Percentiles rank a stretch among this genome's conserved stretches.
phyloP scores from a whole-genome alignment of 768 basidiomycete genomes.

The Suillus subaureus region DNA sequence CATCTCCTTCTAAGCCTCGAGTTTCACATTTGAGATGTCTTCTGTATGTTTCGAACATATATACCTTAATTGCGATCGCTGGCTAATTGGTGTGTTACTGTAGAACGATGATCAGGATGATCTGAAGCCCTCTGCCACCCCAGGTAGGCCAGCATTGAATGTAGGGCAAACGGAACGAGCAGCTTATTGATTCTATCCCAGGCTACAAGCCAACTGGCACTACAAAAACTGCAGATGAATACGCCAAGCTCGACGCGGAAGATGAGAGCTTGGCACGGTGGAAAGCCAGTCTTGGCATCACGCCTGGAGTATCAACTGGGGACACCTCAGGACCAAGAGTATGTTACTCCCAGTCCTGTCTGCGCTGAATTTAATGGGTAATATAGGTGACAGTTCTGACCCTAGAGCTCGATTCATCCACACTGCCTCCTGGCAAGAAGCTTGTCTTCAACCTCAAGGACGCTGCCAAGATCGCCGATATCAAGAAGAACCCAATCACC shows the following conservation, averaged over 20 bases:
- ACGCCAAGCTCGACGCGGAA: constrained; percentile 81
- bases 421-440: constrained; percentile 59
- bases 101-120: constrained; percentile 72
- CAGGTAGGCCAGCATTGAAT: constrained; percentile 46
- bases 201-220: constrained; percentile 71
- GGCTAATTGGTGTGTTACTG: constrained; percentile 11
- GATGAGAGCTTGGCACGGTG: constrained; percentile 94
- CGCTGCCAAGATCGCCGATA: constrained; percentile 41
- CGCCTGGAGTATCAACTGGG: constrained; percentile 45
- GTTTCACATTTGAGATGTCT: constrained; percentile 46
- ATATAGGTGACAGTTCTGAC: constrained; percentile 68
- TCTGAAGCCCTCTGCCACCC: constrained; percentile 65
- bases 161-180: not conserved
- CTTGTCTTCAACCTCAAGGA: constrained; percentile 72
- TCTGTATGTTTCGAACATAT: constrained; percentile 40
- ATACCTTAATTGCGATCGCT: not conserved
- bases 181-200: constrained; percentile 30
- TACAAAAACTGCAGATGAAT: constrained; percentile 77
- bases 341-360: constrained; percentile 19
- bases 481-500: constrained; percentile 76
- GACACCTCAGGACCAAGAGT: constrained; percentile 69
- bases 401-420: constrained; percentile 79
- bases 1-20: constrained; percentile 1
- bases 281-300: constrained; percentile 93
- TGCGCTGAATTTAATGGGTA: constrained; percentile 26